These are phyloP conservation scores for Scytalidium sp. DNA, from an alignment of 2,329 filamentous ascomycete species.

Conservation along the genomic window DNA sequence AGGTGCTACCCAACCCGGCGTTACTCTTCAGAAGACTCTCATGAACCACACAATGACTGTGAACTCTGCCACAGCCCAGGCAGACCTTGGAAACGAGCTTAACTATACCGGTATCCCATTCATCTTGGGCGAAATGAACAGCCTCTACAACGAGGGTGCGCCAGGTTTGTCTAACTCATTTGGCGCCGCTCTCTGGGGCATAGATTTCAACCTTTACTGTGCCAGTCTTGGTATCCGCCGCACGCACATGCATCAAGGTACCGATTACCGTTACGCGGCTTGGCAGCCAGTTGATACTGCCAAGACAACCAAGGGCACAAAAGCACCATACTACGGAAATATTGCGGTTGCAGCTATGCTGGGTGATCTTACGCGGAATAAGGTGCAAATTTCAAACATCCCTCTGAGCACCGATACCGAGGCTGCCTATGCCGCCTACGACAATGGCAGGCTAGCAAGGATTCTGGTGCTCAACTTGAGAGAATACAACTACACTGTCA, in stretches of 20 bases:
- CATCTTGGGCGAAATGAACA: constrained; percentile 48
- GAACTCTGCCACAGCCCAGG: constrained; percentile 40
- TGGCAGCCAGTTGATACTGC: constrained; percentile 58
- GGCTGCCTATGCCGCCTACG: constrained; percentile 56
- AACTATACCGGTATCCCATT: constrained; percentile 26
- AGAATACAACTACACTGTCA: constrained; percentile 56
- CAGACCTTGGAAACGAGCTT: constrained; percentile 28
- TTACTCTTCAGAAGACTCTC: constrained; percentile 59
- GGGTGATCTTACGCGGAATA: constrained; percentile 33
- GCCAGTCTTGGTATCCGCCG: constrained; percentile 53
- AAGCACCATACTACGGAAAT: constrained; percentile 63
- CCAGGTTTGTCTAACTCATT: constrained; percentile 63
- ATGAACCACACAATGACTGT: constrained; percentile 60
- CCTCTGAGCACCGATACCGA: constrained; percentile 35
- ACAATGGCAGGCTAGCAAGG: constrained; percentile 38
- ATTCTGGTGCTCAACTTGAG: constrained; percentile 56
- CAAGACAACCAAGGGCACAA: constrained; percentile 50
- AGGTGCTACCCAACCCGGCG: constrained; percentile 54
- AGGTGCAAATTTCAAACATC: constrained; percentile 46
- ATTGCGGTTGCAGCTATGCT: constrained; percentile 56
- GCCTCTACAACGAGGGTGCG: constrained; percentile 58
- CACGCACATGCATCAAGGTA: constrained; percentile 63
- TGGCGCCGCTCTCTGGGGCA: constrained; percentile 61
- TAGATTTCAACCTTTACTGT: constrained; percentile 60
- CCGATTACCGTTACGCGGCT: constrained; percentile 56